Evolutionary conservation across 2,329 filamentous ascomycete genomes (phyloP).

Genomic region (Aaosphaeria arxii): DNA sequence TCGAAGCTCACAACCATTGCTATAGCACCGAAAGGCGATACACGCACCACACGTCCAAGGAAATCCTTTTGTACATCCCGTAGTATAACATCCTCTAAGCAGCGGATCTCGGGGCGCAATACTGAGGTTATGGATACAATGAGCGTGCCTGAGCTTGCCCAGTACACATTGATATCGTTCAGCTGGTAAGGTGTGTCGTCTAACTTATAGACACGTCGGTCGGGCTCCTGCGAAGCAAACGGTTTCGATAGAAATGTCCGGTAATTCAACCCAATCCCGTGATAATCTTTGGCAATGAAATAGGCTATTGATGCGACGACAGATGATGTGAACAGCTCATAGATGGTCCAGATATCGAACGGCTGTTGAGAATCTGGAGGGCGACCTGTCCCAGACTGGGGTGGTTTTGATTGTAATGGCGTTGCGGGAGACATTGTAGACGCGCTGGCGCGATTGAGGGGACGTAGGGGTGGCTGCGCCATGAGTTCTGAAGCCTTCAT

Average conservation of each 20-base stretch:
- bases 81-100: conserved; percentile 11
- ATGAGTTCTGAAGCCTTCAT: conserved; percentile 34
- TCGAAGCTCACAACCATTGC: conserved; percentile 29
- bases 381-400: conserved; percentile 11
- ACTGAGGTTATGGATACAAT: conserved; percentile 28
- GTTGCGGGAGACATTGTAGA: conserved; percentile 17
- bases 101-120: conserved; percentile 17
- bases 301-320: conserved; percentile 35
- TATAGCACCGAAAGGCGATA: conserved; percentile 33
- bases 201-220: conserved; percentile 4
- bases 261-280: conserved; percentile 33
- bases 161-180: conserved; percentile 28
- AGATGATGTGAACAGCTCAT: conserved; percentile 38
- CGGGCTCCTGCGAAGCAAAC: conserved; percentile 5
- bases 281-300: conserved; percentile 27
- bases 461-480: conserved; percentile 14
- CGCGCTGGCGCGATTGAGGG: conserved; percentile 16
- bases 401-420: conserved; percentile 15
- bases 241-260: conserved; percentile 33
- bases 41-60: conserved; percentile 27
- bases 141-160: conserved; percentile 33
- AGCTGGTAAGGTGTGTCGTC: conserved; percentile 16
- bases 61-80: conserved; percentile 16
- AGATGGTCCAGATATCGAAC: conserved; percentile 30
- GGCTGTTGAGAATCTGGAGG: conserved; percentile 18